Conservation (phyloP, 2,329 filamentous ascomycete species). For the Colletotrichum sp. region DNA sequence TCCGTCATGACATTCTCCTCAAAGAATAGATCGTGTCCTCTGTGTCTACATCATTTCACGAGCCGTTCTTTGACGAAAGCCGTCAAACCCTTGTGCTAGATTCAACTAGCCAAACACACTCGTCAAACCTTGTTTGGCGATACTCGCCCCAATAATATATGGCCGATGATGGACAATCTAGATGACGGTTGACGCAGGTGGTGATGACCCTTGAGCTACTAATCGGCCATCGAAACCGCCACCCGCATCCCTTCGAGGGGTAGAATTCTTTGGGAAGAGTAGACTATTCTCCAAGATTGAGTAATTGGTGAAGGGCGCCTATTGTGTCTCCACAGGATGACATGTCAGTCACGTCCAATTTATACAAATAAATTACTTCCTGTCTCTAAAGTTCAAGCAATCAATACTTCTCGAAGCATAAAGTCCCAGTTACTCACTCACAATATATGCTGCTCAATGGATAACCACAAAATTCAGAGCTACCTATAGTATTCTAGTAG, state of each 20-base stretch:
- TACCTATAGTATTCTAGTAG: too few relatives aligned
- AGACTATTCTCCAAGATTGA: too few relatives aligned
- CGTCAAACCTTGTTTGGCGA: fast-evolving
- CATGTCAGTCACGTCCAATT: fast-evolving
- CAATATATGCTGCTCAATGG: too few relatives aligned
- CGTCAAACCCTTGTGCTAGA: neutral
- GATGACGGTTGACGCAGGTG: fast-evolving
- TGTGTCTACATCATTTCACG: neutral
- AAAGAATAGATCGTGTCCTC: neutral
- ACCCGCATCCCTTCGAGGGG: too few relatives aligned
- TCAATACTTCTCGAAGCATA: too few relatives aligned
- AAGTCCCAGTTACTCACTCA: too few relatives aligned
- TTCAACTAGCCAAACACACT: neutral
- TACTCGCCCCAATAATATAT: fast-evolving
- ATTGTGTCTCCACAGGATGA: too few relatives aligned
- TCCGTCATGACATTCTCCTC: neutral
- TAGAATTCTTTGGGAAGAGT: too few relatives aligned
- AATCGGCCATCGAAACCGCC: too few relatives aligned
- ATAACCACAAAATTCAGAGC: too few relatives aligned
- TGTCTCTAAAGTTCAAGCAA: too few relatives aligned
- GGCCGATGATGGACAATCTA: fast-evolving
- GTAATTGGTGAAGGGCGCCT: neutral
- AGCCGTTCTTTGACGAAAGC: neutral
- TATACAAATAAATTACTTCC: too few relatives aligned
- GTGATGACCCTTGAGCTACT: fast-evolving